These are phyloP conservation scores for Rhododendron kiyosumense DNA, from an alignment of 148 eudicot genomes.

Conservation along the genomic window DNA sequence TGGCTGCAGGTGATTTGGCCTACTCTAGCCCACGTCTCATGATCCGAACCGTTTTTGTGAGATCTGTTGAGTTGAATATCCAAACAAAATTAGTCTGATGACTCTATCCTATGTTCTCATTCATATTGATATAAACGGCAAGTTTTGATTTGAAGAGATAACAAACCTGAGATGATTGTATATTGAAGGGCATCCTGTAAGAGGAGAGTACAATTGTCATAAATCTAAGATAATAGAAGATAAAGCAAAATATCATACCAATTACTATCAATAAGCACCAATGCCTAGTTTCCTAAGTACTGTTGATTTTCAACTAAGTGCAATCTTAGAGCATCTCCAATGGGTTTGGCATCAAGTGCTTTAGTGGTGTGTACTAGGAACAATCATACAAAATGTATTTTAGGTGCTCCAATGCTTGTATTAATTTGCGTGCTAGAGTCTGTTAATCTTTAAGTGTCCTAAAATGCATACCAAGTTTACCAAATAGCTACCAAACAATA, in stretches of 20 bases:
- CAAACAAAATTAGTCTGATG: background rate
- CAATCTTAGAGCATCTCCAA: background rate
- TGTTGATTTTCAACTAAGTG: background rate
- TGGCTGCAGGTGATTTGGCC: background rate
- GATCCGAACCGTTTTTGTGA: background rate
- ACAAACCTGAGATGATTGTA: no score
- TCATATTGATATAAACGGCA: background rate
- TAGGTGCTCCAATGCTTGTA: background rate
- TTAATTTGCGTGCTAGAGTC: background rate
- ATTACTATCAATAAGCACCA: background rate
- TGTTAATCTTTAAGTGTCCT: background rate
- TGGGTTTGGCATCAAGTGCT: background rate
- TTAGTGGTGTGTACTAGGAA: background rate
- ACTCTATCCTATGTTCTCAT: background rate
- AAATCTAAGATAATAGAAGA: constrained; percentile 3
- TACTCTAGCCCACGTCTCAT: background rate
- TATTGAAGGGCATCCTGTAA: constrained; percentile 30
- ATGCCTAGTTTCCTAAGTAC: background rate
- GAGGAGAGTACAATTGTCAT: constrained; percentile 2
- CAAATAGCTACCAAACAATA: background rate
- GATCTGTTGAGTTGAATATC: background rate
- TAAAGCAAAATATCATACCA: background rate
- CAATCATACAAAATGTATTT: background rate
- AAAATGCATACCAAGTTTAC: background rate
- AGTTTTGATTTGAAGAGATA: no score